These are phyloP conservation scores for Tylopilus sp. DNA, from an alignment of 768 basidiomycete genomes.

Conservation along the genomic window DNA sequence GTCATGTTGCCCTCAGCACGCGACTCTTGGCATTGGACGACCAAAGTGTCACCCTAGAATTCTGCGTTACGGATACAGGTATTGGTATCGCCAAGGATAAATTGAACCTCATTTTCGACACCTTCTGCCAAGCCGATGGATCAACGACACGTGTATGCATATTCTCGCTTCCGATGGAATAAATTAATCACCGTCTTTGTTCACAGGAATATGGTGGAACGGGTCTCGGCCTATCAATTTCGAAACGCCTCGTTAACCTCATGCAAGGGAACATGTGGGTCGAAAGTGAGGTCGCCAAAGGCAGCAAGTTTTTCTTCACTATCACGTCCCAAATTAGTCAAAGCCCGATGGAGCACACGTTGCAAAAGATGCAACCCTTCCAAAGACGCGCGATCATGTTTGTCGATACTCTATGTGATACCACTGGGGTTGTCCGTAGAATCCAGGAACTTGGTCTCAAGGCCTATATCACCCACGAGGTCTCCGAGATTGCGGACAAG, in stretches of 20 bases:
- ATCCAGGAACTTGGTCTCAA: slow-evolving; percentile 78
- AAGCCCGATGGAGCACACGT: slow-evolving; percentile 66
- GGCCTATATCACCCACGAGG: slow-evolving; percentile 70
- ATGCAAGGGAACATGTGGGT: slow-evolving; percentile 99
- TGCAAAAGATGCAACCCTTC: slow-evolving; percentile 83
- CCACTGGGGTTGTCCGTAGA: slow-evolving; percentile 68
- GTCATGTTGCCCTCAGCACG: slow-evolving; percentile 88
- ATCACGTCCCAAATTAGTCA: slow-evolving; percentile 83
- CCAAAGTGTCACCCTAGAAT: slow-evolving; percentile 85
- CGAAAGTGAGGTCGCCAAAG: slow-evolving; percentile 88
- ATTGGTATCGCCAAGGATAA: slow-evolving; percentile 99
- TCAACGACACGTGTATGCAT: slow-evolving; percentile 77
- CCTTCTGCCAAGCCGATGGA: slow-evolving; percentile 98
- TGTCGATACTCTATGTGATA: slow-evolving; percentile 80
- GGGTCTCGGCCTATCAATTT: slow-evolving; percentile 94
- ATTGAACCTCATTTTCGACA: slow-evolving; percentile 95
- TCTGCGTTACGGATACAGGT: slow-evolving; percentile 96
- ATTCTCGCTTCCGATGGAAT: slow-evolving; percentile 7
- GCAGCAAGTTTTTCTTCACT: slow-evolving; percentile 96
- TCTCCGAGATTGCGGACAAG: slow-evolving; percentile 80
- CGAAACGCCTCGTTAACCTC: slow-evolving; percentile 92
- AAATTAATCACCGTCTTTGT: slow-evolving; percentile 14
- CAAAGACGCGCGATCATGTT: slow-evolving; percentile 86
- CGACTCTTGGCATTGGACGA: slow-evolving; percentile 76
- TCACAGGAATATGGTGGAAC: slow-evolving; percentile 93